These are phyloP conservation scores for Fusarium subtropicale DNA, from an alignment of 2,329 filamentous ascomycete genomes.

Conservation along the genomic window DNA sequence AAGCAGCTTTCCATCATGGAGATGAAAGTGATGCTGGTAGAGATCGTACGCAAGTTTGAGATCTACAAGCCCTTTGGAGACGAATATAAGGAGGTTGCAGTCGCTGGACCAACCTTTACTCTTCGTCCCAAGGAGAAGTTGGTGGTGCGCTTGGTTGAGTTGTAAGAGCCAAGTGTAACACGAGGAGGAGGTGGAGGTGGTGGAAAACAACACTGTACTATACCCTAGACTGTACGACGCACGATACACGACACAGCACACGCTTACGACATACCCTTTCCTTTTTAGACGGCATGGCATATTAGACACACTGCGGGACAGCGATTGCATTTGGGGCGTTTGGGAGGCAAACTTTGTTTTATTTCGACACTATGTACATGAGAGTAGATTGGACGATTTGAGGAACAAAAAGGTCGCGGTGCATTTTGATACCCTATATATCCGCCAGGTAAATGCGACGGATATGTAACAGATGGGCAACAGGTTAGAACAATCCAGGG, in stretches of 20 bases:
- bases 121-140: conserved; percentile 47
- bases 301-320: neutral
- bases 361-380: neutral
- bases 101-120: conserved; percentile 44
- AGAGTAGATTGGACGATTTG: neutral
- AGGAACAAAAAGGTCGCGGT: neutral
- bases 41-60: conserved; percentile 49
- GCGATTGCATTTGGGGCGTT: neutral
- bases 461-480: neutral
- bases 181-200: neutral
- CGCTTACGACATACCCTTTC: neutral
- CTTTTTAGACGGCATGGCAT: neutral
- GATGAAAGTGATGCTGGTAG: conserved; percentile 53
- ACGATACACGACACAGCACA: neutral
- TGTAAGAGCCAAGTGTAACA: conserved; percentile 3
- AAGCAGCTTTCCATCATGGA: conserved; percentile 52
- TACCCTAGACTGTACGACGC: neutral
- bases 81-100: conserved; percentile 35
- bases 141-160: conserved; percentile 37
- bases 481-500: neutral
- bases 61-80: conserved; percentile 41
- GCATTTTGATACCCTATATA: neutral
- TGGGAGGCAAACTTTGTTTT: neutral
- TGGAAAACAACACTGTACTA: neutral
- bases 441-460: neutral